Evolutionary conservation across 495 filamentous ascomycete species (phyloP).

Genomic region (Platismatia glauca): DNA sequence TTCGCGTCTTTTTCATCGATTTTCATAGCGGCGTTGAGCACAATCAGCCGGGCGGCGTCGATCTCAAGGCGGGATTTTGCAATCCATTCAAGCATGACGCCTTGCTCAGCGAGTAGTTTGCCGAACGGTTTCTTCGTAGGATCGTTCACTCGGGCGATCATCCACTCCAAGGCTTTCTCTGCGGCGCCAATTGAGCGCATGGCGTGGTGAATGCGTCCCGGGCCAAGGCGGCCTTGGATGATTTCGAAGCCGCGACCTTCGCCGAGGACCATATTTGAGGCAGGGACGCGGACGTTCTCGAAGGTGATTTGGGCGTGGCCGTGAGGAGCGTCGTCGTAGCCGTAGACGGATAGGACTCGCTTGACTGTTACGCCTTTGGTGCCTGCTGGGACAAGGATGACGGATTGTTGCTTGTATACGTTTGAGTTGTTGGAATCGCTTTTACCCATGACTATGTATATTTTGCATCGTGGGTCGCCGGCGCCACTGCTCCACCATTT

Average conservation of each 20-base stretch:
- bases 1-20: conserved; percentile 78
- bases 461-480: conserved; percentile 77
- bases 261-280: conserved; percentile 70
- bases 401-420: conserved; percentile 79
- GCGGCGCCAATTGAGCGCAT: conserved; percentile 86
- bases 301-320: conserved; percentile 87
- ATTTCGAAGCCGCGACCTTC: conserved; percentile 94
- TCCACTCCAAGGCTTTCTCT: conserved; percentile 77
- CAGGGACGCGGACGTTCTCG: conserved; percentile 73
- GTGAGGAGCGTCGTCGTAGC: conserved; percentile 90
- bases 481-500: conserved; percentile 98
- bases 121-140: conserved; percentile 78
- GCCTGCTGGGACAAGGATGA: conserved; percentile 71
- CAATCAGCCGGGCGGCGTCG: conserved; percentile 74
- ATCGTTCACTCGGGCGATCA: conserved; percentile 84
- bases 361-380: conserved; percentile 71
- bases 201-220: conserved; percentile 87
- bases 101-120: conserved; percentile 68
- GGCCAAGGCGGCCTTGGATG: conserved; percentile 85
- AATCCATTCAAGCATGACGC: conserved; percentile 89
- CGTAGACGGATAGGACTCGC: conserved; percentile 82
- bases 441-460: conserved; percentile 93
- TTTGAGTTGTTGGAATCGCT: conserved; percentile 60
- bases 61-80: conserved; percentile 84
- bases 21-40: conserved; percentile 82